Conservation (phyloP, 179 eudicot genomes). For the Patellifolia procumbens region DNA sequence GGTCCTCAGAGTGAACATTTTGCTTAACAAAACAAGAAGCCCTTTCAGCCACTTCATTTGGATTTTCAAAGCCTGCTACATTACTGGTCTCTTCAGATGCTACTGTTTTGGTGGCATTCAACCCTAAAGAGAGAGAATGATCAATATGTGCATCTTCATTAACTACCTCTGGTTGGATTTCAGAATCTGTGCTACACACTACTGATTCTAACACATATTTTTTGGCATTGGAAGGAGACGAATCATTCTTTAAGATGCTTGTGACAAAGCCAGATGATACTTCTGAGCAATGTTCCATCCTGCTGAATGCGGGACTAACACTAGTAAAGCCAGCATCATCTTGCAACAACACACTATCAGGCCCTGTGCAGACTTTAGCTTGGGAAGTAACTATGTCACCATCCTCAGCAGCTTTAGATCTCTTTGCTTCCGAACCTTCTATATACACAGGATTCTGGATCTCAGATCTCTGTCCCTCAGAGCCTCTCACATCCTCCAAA, state of each 20-base stretch:
- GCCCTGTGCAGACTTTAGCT: slow-evolving; percentile 3
- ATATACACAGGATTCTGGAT: slow-evolving; percentile 22
- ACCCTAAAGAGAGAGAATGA: slow-evolving; percentile 20
- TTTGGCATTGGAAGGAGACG: not conserved
- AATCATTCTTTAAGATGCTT: slow-evolving; percentile 1
- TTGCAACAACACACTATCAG: slow-evolving; percentile 8
- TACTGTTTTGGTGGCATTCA: slow-evolving; percentile 21
- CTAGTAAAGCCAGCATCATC: not conserved
- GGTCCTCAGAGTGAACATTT: slow-evolving; percentile 24
- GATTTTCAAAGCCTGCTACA: not conserved
- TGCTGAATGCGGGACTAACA: slow-evolving; percentile 3
- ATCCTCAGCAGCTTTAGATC: slow-evolving; percentile 9
- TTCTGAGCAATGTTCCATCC: slow-evolving; percentile 17
- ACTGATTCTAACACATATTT: slow-evolving; percentile 18
- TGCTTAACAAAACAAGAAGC: slow-evolving; percentile 11
- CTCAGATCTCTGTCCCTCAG: slow-evolving; percentile 13
- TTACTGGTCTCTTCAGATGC: slow-evolving; percentile 15
- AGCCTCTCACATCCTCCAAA: slow-evolving; percentile 22
- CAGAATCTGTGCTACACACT: slow-evolving; percentile 13
- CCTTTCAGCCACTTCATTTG: slow-evolving; percentile 12
- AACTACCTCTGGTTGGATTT: slow-evolving; percentile 20
- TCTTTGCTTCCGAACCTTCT: slow-evolving; percentile 22
- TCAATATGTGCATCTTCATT: slow-evolving; percentile 19
- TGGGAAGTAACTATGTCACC: not conserved
- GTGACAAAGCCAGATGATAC: not conserved